A percentile compares a stretch with the other conserved stretches of the same genome.
Conservation (phyloP, 1,284 basidiomycete species). For the Mycena citricolor region DNA sequence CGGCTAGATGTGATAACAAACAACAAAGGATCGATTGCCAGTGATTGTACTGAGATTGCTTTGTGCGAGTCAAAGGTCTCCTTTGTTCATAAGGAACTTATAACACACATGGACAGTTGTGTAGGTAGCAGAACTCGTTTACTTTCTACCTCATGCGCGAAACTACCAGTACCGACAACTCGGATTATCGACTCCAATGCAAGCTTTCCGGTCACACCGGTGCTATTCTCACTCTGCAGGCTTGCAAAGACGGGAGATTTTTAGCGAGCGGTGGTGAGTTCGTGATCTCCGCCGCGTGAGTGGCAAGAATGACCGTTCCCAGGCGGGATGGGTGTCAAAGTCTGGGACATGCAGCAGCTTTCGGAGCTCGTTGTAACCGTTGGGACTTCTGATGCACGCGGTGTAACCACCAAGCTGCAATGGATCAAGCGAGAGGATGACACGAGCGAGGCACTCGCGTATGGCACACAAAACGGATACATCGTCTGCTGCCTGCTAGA, state of each 20-base stretch:
- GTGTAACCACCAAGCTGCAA: conserved; percentile 11
- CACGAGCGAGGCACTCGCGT: conserved; percentile 14
- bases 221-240: neutral
- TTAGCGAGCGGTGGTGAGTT: conserved; percentile 3
- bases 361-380: conserved; percentile 6
- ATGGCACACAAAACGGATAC: conserved; percentile 15
- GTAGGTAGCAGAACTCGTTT: too few species aligned
- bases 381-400: conserved; percentile 5
- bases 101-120: too few species aligned
- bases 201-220: conserved; percentile 6
- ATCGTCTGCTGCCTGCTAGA: conserved; percentile 14
- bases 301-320: too few species aligned
- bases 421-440: conserved; percentile 21
- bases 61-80: too few species aligned
- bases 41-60: too few species aligned
- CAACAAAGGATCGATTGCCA: too few species aligned
- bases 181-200: conserved; percentile 10
- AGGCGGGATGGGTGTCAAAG: conserved; percentile 18
- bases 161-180: conserved; percentile 4
- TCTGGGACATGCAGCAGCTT: conserved; percentile 16
- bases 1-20: too few species aligned
- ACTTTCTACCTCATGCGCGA: too few species aligned
- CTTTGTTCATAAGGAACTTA: too few species aligned
- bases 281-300: too few species aligned
- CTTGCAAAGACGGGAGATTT: neutral